A percentile compares a stretch with the other conserved stretches of the same genome.
Conservation (phyloP, 2,329 filamentous ascomycete species). For the Orbilia ellipsospora region DNA sequence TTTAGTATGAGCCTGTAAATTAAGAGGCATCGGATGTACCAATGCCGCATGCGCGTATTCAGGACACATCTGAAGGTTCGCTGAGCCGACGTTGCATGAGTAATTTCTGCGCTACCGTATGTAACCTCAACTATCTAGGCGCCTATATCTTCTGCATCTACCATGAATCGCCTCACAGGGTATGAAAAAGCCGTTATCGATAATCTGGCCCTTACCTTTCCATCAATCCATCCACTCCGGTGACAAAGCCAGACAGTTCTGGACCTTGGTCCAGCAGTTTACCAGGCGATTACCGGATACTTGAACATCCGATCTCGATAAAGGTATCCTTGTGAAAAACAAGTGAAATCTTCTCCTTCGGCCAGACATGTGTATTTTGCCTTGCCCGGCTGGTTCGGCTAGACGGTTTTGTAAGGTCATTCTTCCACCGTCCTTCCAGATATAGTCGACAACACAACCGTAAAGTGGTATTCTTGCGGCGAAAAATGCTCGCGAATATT, state of each 20-base stretch:
- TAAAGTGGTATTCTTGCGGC: constrained; percentile 41
- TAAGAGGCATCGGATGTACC: too few species aligned
- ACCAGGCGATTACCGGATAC: constrained; percentile 46
- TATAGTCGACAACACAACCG: constrained; percentile 48
- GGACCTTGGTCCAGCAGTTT: constrained; percentile 30
- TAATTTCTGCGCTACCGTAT: constrained; percentile 27
- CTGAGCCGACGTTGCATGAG: constrained; percentile 38
- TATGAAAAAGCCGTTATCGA: constrained; percentile 17
- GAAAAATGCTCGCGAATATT: constrained; percentile 41
- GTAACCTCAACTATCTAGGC: not conserved
- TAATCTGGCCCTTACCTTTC: not conserved
- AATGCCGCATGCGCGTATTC: too few species aligned
- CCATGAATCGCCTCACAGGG: not conserved
- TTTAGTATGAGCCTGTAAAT: not conserved
- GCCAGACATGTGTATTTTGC: constrained; percentile 46
- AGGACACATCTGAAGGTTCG: not conserved
- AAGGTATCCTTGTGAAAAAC: constrained; percentile 16
- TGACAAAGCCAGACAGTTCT: constrained; percentile 43
- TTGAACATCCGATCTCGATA: constrained; percentile 47
- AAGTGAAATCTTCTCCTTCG: constrained; percentile 15
- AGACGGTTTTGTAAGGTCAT: constrained; percentile 53
- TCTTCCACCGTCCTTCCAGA: constrained; percentile 48
- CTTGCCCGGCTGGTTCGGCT: constrained; percentile 37
- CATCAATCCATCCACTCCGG: not conserved
- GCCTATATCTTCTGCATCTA: constrained; percentile 6